phyloP scores from a whole-genome alignment of 129 eudicot species.

The Flaveria brownii region DNA sequence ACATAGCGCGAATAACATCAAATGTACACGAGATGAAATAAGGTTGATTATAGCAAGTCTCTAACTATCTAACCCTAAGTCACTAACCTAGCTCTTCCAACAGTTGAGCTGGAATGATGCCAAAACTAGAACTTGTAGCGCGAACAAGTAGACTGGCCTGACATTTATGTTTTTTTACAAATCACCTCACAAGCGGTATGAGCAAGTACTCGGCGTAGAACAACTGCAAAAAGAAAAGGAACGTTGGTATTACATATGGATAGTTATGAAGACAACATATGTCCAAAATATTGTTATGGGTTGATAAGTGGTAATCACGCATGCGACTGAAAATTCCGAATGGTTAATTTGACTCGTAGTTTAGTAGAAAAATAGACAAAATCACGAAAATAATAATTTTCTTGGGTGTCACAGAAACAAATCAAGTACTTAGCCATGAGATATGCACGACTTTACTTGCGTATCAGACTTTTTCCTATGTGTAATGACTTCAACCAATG shows the following conservation, averaged over 20 bases:
- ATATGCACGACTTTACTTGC: no score
- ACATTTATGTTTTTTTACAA: constrained; percentile 7
- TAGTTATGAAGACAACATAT: not conserved
- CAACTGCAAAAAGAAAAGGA: constrained; percentile 51
- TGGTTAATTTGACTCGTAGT: not conserved
- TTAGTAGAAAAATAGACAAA: not conserved
- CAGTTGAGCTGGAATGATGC: not conserved
- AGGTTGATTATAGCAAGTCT: constrained; percentile 20
- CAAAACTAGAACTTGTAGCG: constrained; percentile 26
- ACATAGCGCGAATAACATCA: constrained; percentile 11
- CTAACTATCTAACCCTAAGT: constrained; percentile 30
- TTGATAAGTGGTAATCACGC: not conserved
- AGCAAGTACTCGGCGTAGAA: constrained; percentile 96
- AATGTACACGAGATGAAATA: not conserved
- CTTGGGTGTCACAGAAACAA: not conserved
- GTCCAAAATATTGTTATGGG: not conserved
- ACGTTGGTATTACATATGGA: not conserved
- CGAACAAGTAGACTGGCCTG: not conserved
- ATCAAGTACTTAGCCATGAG: not conserved
- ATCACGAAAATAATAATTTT: not conserved
- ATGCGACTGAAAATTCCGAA: not conserved
- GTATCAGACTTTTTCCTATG: no score
- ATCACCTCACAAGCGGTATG: constrained; percentile 87
- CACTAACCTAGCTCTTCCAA: constrained; percentile 4
- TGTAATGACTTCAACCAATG: no score